Conservation (phyloP, 2,329 filamentous ascomycete species). For the Moelleriella libera region DNA sequence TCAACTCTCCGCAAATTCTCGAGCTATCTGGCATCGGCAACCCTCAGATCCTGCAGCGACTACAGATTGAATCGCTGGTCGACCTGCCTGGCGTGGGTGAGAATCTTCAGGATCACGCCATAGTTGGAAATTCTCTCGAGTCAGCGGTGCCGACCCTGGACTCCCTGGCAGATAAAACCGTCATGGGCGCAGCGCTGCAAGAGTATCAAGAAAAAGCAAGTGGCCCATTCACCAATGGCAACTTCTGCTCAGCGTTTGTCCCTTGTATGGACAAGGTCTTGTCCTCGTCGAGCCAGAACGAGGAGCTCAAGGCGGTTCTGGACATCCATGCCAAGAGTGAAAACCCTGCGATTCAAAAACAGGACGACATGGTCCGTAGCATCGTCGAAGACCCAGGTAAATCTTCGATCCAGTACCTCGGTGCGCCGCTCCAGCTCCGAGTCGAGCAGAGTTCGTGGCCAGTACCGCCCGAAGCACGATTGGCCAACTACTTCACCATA, state of each 20-base stretch:
- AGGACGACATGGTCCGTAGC: too few relatives aligned
- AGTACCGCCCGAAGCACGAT: not conserved
- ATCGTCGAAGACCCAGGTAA: too few relatives aligned
- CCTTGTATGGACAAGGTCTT: not conserved
- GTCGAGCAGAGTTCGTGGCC: too few relatives aligned
- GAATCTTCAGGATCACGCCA: slow-evolving; percentile 25
- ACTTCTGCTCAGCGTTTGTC: not conserved
- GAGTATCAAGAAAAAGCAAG: not conserved
- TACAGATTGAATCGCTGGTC: slow-evolving; percentile 17
- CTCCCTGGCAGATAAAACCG: slow-evolving; percentile 8
- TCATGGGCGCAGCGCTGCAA: not conserved
- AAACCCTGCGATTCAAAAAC: too few relatives aligned
- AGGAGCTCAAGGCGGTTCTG: too few relatives aligned
- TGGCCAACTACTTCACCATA: slow-evolving; percentile 36
- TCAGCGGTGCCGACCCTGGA: slow-evolving; percentile 10
- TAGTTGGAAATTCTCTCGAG: slow-evolving; percentile 13
- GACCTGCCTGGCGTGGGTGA: slow-evolving; percentile 22
- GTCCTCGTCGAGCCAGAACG: too few relatives aligned
- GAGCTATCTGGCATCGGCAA: slow-evolving; percentile 20
- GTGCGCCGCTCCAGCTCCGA: too few relatives aligned
- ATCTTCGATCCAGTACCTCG: too few relatives aligned
- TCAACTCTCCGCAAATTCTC: slow-evolving; percentile 13
- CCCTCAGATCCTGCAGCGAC: slow-evolving; percentile 13
- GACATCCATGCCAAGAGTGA: too few relatives aligned
- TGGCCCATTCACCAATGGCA: not conserved